A percentile compares a stretch with the other conserved stretches of the same genome.
Evolutionary conservation across 208 protist species (phyloP).

Genomic region (Leishmania gerbilli): DNA sequence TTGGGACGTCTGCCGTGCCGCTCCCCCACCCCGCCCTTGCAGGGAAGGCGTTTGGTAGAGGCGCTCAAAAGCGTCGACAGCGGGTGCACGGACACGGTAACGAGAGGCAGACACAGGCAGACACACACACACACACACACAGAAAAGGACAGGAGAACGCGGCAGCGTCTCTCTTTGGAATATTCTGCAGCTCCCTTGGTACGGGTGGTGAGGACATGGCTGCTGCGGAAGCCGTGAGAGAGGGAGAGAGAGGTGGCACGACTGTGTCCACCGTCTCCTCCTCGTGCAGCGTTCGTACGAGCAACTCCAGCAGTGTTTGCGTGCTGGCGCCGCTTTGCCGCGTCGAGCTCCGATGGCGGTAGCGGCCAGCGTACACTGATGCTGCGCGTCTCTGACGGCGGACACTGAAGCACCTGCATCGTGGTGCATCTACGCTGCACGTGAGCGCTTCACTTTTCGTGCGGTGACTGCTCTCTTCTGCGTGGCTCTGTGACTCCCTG

Average conservation of each 20-base stretch:
- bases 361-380: not conserved
- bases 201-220: not conserved
- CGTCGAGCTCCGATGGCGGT: not conserved
- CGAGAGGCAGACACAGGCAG: not conserved
- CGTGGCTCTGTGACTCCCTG: not conserved
- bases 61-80: not conserved
- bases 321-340: not conserved
- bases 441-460: not conserved
- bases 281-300: not conserved
- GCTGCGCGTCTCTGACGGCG: not conserved
- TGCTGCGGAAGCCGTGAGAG: not conserved
- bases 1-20: not conserved
- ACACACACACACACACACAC: not conserved
- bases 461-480: not conserved
- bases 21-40: no score
- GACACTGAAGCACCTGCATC: not conserved
- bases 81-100: not conserved
- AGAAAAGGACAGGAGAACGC: not conserved
- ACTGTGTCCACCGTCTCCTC: not conserved
- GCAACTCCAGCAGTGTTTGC: not conserved
- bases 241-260: not conserved
- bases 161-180: not conserved
- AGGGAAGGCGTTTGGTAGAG: not conserved
- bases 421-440: not conserved
- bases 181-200: not conserved